A percentile compares a stretch with the other conserved stretches of the same genome.
These are phyloP conservation scores for Polytrichum commune DNA, from an alignment of 225 moss, liverwort and hornwort genomes.

Conservation along the genomic window DNA sequence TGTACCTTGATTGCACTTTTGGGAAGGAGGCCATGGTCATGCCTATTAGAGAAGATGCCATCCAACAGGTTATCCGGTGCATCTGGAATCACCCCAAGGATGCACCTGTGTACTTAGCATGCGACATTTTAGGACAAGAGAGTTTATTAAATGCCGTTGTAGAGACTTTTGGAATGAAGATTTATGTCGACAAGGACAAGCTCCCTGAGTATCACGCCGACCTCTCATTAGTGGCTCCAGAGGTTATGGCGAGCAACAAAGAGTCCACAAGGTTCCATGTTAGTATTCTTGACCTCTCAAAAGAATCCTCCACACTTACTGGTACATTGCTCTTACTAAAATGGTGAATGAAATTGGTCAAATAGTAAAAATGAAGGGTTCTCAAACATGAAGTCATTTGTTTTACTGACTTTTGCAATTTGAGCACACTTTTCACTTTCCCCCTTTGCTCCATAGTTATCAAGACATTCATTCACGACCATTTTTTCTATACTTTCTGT, in stretches of 20 bases:
- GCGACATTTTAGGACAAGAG: slow-evolving; percentile 76
- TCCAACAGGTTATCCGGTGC: slow-evolving; percentile 64
- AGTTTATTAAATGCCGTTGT: slow-evolving; percentile 44
- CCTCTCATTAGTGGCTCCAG: slow-evolving; percentile 56
- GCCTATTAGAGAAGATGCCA: slow-evolving; percentile 66
- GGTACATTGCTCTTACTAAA: not conserved
- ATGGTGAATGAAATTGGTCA: not conserved
- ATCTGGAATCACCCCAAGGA: slow-evolving; percentile 66
- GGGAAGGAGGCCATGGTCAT: slow-evolving; percentile 56
- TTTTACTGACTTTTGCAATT: too few relatives aligned
- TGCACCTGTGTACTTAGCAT: slow-evolving; percentile 55
- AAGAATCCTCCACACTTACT: not conserved
- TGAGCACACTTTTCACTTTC: too few relatives aligned
- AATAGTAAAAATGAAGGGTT: too few relatives aligned
- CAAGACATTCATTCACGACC: too few relatives aligned
- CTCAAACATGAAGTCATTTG: too few relatives aligned
- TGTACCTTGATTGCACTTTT: slow-evolving; percentile 84
- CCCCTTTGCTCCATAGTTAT: too few relatives aligned
- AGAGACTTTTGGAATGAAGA: slow-evolving; percentile 41
- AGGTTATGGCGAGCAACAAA: slow-evolving; percentile 50
- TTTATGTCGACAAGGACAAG: slow-evolving; percentile 53
- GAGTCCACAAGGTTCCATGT: slow-evolving; percentile 76
- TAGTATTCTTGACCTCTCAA: slow-evolving; percentile 1
- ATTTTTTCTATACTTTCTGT: not conserved
- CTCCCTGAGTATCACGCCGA: slow-evolving; percentile 63